Evolutionary conservation across 2,329 filamentous ascomycete species (phyloP).

Genomic region (Ascochyta clinopodiicola): DNA sequence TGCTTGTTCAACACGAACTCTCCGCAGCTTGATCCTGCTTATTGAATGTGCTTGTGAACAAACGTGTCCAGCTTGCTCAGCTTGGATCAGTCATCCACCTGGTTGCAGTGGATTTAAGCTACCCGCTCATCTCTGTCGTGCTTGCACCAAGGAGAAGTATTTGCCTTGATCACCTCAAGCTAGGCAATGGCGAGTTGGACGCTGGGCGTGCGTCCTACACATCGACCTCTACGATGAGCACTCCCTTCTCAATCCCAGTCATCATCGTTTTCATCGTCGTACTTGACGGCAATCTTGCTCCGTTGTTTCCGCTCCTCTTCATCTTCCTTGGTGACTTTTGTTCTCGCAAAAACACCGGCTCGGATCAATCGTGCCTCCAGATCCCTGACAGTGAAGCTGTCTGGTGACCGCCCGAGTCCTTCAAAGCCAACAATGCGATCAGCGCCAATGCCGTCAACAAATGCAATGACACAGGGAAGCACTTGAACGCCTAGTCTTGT

Average conservation of each 20-base stretch:
- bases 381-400: slow-evolving; percentile 62
- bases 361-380: slow-evolving; percentile 60
- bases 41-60: too few species aligned
- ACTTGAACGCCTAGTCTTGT: slow-evolving; percentile 65
- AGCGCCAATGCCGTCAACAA: slow-evolving; percentile 61
- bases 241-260: slow-evolving; percentile 56
- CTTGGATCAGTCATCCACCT: neutral
- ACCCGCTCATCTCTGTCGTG: neutral
- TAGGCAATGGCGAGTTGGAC: neutral
- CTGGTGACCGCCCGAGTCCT: slow-evolving; percentile 60
- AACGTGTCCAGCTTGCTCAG: neutral
- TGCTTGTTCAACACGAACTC: too few species aligned
- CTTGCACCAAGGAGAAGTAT: neutral
- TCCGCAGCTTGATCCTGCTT: too few species aligned
- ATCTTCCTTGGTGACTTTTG: slow-evolving; percentile 58
- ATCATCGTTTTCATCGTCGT: slow-evolving; percentile 56
- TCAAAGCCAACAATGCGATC: slow-evolving; percentile 67
- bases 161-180: neutral
- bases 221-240: neutral
- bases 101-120: neutral
- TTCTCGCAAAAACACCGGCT: slow-evolving; percentile 59
- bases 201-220: neutral
- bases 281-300: slow-evolving; percentile 40
- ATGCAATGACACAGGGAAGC: slow-evolving; percentile 64
- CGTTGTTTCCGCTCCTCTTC: slow-evolving; percentile 36